Conservation (phyloP, 2,329 filamentous ascomycete species). For the Pyrenochaeta sp. region DNA sequence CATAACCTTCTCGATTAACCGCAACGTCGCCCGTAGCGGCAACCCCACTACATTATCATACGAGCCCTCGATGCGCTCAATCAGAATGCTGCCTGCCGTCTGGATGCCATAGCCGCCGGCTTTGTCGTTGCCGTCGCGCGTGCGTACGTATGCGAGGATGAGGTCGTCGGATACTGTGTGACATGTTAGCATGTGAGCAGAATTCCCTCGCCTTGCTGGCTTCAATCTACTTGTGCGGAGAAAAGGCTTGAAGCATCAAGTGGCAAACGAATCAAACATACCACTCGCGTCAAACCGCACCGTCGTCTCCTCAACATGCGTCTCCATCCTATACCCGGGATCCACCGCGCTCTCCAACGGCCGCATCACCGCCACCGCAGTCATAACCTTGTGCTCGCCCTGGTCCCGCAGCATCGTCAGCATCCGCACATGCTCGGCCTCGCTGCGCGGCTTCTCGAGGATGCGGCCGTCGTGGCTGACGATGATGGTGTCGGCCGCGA, state of each 20-base stretch:
- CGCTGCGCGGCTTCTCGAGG: conserved; percentile 87
- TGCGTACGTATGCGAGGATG: conserved; percentile 79
- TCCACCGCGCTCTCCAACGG: conserved; percentile 80
- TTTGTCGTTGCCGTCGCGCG: conserved; percentile 93
- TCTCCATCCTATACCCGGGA: conserved; percentile 85
- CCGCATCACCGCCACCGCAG: conserved; percentile 82
- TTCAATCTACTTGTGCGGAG: too few species aligned
- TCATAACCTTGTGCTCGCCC: conserved; percentile 80
- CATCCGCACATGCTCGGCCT: conserved; percentile 84
- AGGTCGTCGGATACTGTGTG: conserved; percentile 77
- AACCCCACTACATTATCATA: conserved; percentile 95
- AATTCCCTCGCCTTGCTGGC: too few species aligned
- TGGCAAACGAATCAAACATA: too few species aligned
- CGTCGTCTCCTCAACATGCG: conserved; percentile 85
- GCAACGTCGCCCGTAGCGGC: conserved; percentile 78
- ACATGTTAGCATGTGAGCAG: too few species aligned
- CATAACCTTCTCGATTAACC: conserved; percentile 87
- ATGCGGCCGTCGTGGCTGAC: conserved; percentile 78
- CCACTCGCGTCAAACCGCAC: conserved; percentile 80
- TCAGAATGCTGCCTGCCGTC: conserved; percentile 82
- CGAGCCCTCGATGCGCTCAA: conserved; percentile 87
- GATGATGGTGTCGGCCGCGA: conserved; percentile 91
- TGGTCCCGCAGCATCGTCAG: conserved; percentile 81
- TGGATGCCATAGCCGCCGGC: conserved; percentile 96
- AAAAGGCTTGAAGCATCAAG: too few species aligned